Evolutionary conservation across 331 rosid genomes (phyloP), one percentile per base, ranked within the genome.

Genomic region (Saraca asoca): DNA sequence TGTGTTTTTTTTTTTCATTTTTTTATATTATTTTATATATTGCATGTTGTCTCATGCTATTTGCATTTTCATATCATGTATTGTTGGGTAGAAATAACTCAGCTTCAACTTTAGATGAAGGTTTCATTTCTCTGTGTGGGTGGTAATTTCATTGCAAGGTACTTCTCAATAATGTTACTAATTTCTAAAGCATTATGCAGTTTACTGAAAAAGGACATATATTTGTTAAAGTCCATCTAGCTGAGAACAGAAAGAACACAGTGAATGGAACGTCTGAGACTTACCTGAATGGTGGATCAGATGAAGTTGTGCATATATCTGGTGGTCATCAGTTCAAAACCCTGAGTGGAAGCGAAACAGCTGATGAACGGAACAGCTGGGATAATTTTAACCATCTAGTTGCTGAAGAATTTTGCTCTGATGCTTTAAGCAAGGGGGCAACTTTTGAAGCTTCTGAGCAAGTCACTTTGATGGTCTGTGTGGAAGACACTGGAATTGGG

Each of bases 401-500:
- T 45, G 83, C 83, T 2, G 86, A 90, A 57, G 90, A 82, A 72
- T 79, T 75, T 65, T 75, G 69, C 67, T 53, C 78, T 11, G 89
- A 87, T 55, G 62, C 83, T 75, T 71, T 83, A 12, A 71, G 74
- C 58, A 77, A 76, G 60, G 59, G 63, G 54, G 19, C 29, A 10
- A 73, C 79, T 33, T 39, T 69, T 38, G 90, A 81, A 78, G 68
- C 65, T 78, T 80, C 85, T 55, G 97, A 81, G 65, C 78, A 71
- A 53, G 89, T 90, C 37, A 86, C 85, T 51, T 76, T 94, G 82
- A 83, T 86, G 88, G 86, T 94, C 50, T 86, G 87, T 19, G 93
- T 94, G 60, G 99, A 94, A 82, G 99, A 94, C 80, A 94, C 97
- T 11, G 99, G 99, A 60, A 87, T 83, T 43, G 99, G 99, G 49